These are phyloP conservation scores for Smallanthus sonchifolius DNA, from an alignment of 129 eudicot genomes.

Conservation along the genomic window DNA sequence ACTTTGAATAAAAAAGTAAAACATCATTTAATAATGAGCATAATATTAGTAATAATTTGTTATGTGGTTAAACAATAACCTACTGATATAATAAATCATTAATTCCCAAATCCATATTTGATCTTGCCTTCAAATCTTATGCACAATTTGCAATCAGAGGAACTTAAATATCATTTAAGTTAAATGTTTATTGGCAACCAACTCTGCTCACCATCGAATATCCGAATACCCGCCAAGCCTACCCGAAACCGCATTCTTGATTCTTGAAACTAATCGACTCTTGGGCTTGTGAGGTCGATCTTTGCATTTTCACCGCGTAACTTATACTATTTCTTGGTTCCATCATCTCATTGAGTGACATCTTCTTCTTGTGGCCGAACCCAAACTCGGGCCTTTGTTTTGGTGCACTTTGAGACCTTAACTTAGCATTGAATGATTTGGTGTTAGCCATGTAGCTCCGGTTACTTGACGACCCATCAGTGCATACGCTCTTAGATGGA, in stretches of 20 bases:
- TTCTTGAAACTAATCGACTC: constrained; percentile 60
- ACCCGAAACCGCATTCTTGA: constrained; percentile 59
- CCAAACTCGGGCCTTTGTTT: constrained; percentile 68
- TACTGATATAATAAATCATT: constrained; percentile 5
- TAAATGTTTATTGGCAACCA: neutral
- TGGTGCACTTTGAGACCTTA: constrained; percentile 87
- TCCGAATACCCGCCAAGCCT: constrained; percentile 53
- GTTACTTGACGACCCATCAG: constrained; percentile 36
- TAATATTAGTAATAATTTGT: neutral
- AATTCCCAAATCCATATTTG: constrained; percentile 8
- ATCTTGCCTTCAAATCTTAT: constrained; percentile 19
- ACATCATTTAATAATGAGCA: neutral
- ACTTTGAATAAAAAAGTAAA: neutral
- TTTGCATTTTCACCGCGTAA: constrained; percentile 66
- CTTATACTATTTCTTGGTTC: constrained; percentile 78
- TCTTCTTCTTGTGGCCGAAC: constrained; percentile 44
- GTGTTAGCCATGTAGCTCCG: constrained; percentile 82
- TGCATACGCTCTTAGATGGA: constrained; percentile 64
- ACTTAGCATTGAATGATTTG: constrained; percentile 64
- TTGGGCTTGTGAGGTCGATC: constrained; percentile 70
- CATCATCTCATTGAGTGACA: constrained; percentile 66
- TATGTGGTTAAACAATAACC: constrained; percentile 2
- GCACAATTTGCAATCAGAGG: constrained; percentile 23
- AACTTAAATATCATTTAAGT: constrained; percentile 11
- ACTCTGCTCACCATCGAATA: constrained; percentile 22